These are phyloP conservation scores for Lactarius hengduanensis DNA, from an alignment of 768 basidiomycete genomes.

Conservation along the genomic window DNA sequence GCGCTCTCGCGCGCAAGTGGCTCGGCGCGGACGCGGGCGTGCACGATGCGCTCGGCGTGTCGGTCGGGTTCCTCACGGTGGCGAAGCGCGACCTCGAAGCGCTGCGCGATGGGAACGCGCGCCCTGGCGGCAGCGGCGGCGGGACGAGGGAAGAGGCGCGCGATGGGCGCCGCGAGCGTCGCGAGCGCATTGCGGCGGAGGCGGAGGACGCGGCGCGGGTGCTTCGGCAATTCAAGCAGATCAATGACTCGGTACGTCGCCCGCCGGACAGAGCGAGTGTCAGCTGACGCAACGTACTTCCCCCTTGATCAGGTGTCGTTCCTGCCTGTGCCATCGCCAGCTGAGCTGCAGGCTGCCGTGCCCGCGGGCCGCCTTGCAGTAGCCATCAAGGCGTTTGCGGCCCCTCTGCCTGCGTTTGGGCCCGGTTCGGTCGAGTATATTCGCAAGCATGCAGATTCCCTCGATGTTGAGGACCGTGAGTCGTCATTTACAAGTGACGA, in stretches of 20 bases:
- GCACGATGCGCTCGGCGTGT: slow-evolving; percentile 65
- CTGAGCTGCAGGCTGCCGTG: slow-evolving; percentile 73
- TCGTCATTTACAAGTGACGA: not conserved
- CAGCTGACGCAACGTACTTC: not conserved
- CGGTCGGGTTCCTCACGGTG: slow-evolving; percentile 76
- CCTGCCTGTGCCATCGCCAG: slow-evolving; percentile 71
- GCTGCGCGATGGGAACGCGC: slow-evolving; percentile 45
- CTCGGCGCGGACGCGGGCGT: slow-evolving; percentile 96
- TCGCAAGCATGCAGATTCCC: slow-evolving; percentile 43
- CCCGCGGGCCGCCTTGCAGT: slow-evolving; percentile 82
- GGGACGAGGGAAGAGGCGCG: slow-evolving; percentile 53
- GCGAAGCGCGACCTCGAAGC: slow-evolving; percentile 74
- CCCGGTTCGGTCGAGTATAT: slow-evolving; percentile 61
- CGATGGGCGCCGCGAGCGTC: slow-evolving; percentile 51
- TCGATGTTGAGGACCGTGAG: slow-evolving; percentile 37
- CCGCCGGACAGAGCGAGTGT: not conserved
- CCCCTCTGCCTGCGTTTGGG: slow-evolving; percentile 72
- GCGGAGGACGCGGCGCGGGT: slow-evolving; percentile 65
- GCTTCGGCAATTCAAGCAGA: slow-evolving; percentile 76
- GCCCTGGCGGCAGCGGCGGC: slow-evolving; percentile 32
- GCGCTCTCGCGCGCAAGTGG: slow-evolving; percentile 86
- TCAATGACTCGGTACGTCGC: slow-evolving; percentile 81
- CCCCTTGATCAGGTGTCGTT: slow-evolving; percentile 71
- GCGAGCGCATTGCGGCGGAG: slow-evolving; percentile 61
- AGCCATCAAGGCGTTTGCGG: slow-evolving; percentile 56